phyloP scores from a whole-genome alignment of 1,284 basidiomycete species.

The Cutaneotrichosporon mucoides region DNA sequence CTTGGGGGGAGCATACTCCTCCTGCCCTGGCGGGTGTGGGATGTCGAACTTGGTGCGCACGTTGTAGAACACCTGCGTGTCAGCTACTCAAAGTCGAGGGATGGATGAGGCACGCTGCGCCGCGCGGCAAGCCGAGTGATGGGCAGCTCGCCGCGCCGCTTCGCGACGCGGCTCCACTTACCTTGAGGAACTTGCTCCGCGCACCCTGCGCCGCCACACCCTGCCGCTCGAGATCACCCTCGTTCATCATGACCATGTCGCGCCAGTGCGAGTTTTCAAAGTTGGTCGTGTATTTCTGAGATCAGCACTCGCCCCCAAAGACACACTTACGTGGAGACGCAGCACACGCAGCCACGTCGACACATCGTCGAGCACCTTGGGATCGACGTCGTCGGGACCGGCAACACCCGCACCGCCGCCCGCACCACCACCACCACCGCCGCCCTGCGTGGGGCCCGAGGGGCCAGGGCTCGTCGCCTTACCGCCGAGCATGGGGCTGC shows the following conservation, averaged over 20 bases:
- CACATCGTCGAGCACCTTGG: conserved; percentile 78
- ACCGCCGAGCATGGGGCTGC: conserved; percentile 52
- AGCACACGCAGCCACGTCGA: conserved; percentile 89
- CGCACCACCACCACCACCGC: conserved; percentile 46
- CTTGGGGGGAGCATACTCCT: conserved; percentile 37
- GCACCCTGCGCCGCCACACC: conserved; percentile 95
- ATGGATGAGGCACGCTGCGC: too few species aligned
- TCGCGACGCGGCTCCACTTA: too few species aligned
- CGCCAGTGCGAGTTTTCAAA: conserved; percentile 89
- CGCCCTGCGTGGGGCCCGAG: conserved; percentile 31
- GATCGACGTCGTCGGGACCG: conserved; percentile 79
- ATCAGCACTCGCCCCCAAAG: neutral
- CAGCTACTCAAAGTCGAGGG: neutral
- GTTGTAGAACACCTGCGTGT: conserved; percentile 46
- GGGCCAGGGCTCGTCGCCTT: conserved; percentile 15
- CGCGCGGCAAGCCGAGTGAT: too few species aligned
- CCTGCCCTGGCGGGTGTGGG: conserved; percentile 46
- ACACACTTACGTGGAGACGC: conserved; percentile 65
- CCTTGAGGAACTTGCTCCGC: conserved; percentile 92
- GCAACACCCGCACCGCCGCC: conserved; percentile 57
- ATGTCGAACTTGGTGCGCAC: conserved; percentile 47
- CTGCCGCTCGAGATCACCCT: conserved; percentile 80
- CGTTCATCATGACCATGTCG: conserved; percentile 91
- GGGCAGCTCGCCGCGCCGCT: too few species aligned
- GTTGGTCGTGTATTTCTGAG: conserved; percentile 88